Evolutionary conservation across 257 asterid species (phyloP), one percentile per base, ranked within the genome.

Genomic region (Nicotiana paniculata): DNA sequence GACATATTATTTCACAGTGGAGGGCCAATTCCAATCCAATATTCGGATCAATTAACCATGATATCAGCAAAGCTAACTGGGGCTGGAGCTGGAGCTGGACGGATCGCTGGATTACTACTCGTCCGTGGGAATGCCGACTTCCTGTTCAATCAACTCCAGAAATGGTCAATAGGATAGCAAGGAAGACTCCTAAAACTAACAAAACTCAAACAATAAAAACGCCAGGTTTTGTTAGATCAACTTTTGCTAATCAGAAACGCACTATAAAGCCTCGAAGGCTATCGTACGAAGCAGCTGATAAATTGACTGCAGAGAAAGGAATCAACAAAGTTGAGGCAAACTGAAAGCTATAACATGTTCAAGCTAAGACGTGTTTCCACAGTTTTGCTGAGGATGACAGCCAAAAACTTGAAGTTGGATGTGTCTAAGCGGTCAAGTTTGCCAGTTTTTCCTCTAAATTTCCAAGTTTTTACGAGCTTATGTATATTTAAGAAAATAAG

Each of bases 21-120:
- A 96, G 95, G 85, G 95, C 97, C 84, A 89, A 91, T 85, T 86
- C 91, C 26, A 89, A 69, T 66, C 90, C 90, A 8, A 82, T 87
- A 77, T 87, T 90, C 39, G 95, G 94, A 74, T 83, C 88, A 43
- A 88, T 85, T 57, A 89, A 86, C 84, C 77, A 84, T 17, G 96
- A 91, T 39, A 86, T 89, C 18, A 90, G 96, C 77, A 90, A 91
- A 82, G 87, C 89, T 11, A 88, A 90, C 68, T 96, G 99, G 99
- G 98, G 96, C 17, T 94, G 99, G 99, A 98, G 96, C 17, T 94
- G 99, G 99, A 96, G 99, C 85, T 96, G 97, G 99, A 94, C 81
- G 86, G 98, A 96, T 83, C 91, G 95, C 13, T 96, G 99, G 99
- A 87, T 96, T 54, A 92, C 99, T 75, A 97, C 97, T 84, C 92